Conservation (phyloP, 495 filamentous ascomycete species). For the Arthonia radiata region DNA sequence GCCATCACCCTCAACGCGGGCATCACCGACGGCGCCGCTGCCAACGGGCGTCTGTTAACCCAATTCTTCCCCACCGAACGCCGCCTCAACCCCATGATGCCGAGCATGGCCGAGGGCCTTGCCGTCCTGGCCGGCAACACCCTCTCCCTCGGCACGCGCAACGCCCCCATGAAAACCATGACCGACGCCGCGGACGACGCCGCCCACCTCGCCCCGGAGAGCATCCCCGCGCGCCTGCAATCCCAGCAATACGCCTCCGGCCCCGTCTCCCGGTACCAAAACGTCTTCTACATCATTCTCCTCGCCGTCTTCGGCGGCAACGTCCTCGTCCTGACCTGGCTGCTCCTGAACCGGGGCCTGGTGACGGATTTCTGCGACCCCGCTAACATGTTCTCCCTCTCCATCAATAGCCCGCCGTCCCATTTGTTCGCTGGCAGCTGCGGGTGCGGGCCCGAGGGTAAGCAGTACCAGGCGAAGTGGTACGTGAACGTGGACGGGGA, state of each 20-base stretch:
- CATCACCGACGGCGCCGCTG: conserved; percentile 28
- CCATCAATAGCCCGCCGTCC: conserved; percentile 39
- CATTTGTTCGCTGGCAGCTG: conserved; percentile 31
- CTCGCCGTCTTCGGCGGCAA: conserved; percentile 35
- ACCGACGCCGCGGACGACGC: conserved; percentile 9
- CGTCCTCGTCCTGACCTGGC: conserved; percentile 31
- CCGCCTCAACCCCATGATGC: conserved; percentile 19
- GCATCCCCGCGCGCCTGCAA: conserved; percentile 30
- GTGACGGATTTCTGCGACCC: conserved; percentile 57
- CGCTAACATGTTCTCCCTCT: conserved; percentile 41
- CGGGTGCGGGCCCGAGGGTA: conserved; percentile 30
- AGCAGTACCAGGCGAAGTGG: conserved; percentile 32
- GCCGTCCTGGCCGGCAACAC: conserved; percentile 42
- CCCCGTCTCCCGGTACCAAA: conserved; percentile 28
- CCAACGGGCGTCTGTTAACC: conserved; percentile 37
- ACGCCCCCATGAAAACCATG: conserved; percentile 31
- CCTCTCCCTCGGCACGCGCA: conserved; percentile 24
- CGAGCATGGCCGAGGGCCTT: conserved; percentile 39
- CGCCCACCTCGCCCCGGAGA: conserved; percentile 16
- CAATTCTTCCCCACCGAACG: conserved; percentile 16
- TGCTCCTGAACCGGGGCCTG: conserved; percentile 25
- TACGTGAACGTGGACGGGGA: conserved; percentile 22
- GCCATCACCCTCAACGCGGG: conserved; percentile 35
- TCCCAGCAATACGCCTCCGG: conserved; percentile 39
- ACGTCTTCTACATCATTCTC: conserved; percentile 36